phyloP scores from a whole-genome alignment of 1,284 basidiomycete genomes.

The Amylostereum chailletii region DNA sequence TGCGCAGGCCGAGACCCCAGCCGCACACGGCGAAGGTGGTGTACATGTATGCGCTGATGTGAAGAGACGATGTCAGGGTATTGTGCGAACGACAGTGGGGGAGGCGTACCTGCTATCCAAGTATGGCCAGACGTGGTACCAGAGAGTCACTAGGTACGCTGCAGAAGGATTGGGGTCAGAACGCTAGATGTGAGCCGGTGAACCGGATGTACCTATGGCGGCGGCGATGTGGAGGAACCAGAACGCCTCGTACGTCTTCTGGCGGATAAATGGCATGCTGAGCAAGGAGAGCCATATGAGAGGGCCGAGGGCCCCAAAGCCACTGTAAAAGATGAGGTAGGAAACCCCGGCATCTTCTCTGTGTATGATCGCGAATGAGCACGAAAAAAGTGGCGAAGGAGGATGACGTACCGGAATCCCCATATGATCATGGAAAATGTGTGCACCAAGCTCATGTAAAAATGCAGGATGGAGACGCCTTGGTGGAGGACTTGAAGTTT shows the following conservation, averaged over 20 bases:
- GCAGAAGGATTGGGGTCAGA: background rate
- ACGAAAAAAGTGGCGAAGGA: background rate
- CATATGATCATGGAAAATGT: background rate
- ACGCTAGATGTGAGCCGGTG: background rate
- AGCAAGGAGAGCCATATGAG: background rate
- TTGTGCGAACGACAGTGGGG: background rate
- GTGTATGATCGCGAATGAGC: too few species aligned
- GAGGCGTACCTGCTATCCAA: background rate
- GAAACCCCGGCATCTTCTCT: background rate
- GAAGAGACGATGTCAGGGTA: too few species aligned
- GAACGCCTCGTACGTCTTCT: background rate
- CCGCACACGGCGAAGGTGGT: background rate
- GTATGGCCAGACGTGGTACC: background rate
- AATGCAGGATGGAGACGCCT: background rate
- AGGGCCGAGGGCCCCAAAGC: background rate
- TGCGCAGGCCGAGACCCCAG: background rate
- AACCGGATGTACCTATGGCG: background rate
- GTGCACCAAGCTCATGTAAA: slow-evolving; percentile 1
- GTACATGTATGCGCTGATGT: background rate
- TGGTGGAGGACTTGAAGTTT: background rate
- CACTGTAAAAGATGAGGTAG: background rate
- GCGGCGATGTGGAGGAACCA: background rate
- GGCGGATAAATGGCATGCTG: background rate
- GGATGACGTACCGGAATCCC: background rate
- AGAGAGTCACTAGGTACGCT: background rate